Evolutionary conservation across 176 grass and related monocot genomes (phyloP).

Genomic region (Triticum timopheevii): DNA sequence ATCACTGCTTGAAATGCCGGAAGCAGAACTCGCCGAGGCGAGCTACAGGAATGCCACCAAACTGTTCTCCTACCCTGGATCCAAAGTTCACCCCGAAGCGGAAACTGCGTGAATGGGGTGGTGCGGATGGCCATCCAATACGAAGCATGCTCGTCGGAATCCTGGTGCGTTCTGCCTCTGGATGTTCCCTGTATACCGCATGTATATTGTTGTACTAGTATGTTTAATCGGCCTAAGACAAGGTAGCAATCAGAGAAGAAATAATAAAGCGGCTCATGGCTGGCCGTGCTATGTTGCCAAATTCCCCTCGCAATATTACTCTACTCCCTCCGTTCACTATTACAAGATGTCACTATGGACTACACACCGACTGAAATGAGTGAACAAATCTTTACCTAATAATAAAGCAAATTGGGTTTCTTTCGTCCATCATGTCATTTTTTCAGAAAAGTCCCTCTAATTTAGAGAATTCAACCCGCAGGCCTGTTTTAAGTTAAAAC

Average conservation of each 20-base stretch:
- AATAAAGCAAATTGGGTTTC: too few species aligned
- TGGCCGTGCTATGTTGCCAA: background rate
- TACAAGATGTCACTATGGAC: too few species aligned
- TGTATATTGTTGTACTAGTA: background rate
- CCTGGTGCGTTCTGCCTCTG: background rate
- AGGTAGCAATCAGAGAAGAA: background rate
- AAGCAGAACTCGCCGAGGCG: conserved; percentile 61
- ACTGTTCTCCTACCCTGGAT: conserved; percentile 85
- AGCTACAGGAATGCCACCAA: conserved; percentile 74
- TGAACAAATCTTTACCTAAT: too few species aligned
- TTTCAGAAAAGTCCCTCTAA: too few species aligned
- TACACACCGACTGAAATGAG: too few species aligned
- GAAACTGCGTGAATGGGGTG: conserved; percentile 17
- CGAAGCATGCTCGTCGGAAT: conserved; percentile 16
- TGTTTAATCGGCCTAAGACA: background rate
- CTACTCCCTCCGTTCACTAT: background rate
- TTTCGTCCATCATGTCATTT: too few species aligned
- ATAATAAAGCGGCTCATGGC: background rate
- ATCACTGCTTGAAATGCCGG: conserved; percentile 71
- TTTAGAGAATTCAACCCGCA: too few species aligned
- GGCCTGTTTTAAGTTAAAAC: too few species aligned
- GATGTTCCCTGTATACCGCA: background rate
- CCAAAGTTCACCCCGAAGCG: conserved; percentile 53
- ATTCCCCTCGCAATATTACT: background rate
- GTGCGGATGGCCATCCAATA: background rate